A percentile compares a stretch with the other conserved stretches of the same genome.
Conservation (phyloP, 2,329 filamentous ascomycete species). For the Pseudopithomyces chartarum region DNA sequence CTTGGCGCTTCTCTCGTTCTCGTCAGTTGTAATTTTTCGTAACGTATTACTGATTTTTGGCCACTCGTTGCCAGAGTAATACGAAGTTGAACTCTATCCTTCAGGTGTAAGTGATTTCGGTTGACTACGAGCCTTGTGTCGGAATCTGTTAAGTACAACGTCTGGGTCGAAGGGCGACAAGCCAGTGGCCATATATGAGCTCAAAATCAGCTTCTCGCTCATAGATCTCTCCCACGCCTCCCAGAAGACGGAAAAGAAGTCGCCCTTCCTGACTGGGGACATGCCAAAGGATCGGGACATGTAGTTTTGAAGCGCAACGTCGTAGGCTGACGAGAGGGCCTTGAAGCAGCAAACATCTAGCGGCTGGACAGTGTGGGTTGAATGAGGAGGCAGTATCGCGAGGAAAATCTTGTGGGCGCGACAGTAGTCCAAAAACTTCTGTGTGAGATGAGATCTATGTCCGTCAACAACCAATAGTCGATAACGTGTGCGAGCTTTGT, state of each 20-base stretch:
- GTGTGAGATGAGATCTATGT: slow-evolving; percentile 11
- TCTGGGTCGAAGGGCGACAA: not conserved
- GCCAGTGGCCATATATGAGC: not conserved
- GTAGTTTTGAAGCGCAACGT: not conserved
- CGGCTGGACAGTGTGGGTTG: slow-evolving; percentile 14
- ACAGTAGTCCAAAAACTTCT: slow-evolving; percentile 11
- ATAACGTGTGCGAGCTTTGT: slow-evolving; percentile 1
- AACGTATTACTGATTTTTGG: no score
- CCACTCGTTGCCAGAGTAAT: no score
- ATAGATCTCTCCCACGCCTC: not conserved
- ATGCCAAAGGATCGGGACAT: not conserved
- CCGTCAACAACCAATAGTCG: slow-evolving; percentile 14
- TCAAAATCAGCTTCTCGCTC: not conserved
- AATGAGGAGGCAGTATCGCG: slow-evolving; percentile 7
- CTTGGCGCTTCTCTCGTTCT: no score
- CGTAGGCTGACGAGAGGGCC: slow-evolving; percentile 14
- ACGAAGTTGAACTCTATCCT: no score
- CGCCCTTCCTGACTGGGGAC: not conserved
- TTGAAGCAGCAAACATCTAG: slow-evolving; percentile 12
- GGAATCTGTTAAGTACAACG: not conserved
- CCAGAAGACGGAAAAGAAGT: slow-evolving; percentile 1
- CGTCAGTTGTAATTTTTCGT: no score
- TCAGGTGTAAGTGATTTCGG: no score
- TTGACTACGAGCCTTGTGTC: no score
- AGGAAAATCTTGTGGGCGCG: slow-evolving; percentile 7